phyloP scores from a whole-genome alignment of 2,329 filamentous ascomycete species.

The Coleophoma crateriformis region DNA sequence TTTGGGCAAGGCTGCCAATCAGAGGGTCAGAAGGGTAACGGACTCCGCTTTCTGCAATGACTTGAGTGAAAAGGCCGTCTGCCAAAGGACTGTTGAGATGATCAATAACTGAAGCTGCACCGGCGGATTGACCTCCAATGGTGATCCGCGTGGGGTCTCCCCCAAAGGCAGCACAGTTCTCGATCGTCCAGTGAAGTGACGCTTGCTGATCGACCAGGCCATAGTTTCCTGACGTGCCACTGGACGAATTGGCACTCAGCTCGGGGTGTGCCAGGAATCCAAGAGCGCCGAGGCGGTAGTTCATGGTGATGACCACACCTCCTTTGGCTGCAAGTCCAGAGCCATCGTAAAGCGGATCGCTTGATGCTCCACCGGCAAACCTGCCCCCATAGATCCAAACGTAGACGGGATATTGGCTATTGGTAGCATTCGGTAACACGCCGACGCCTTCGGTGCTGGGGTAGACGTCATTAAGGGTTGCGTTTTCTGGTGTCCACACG shows the following conservation, averaged over 20 bases:
- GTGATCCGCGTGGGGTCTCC: constrained; percentile 62
- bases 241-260: constrained; percentile 6
- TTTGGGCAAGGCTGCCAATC: constrained; percentile 21
- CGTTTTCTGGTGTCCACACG: constrained; percentile 19
- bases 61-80: constrained; percentile 18
- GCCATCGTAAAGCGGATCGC: constrained; percentile 34
- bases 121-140: constrained; percentile 61
- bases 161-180: constrained; percentile 56
- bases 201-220: constrained; percentile 61
- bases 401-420: constrained; percentile 30
- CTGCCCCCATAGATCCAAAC: constrained; percentile 38
- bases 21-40: constrained; percentile 23
- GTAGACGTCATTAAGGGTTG: constrained; percentile 4
- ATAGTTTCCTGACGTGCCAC: constrained; percentile 49
- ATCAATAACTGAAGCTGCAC: constrained; percentile 26
- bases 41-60: constrained; percentile 28
- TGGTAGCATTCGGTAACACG: constrained; percentile 7
- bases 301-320: constrained; percentile 36
- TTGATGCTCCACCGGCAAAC: constrained; percentile 30
- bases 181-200: constrained; percentile 37
- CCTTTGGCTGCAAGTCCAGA: constrained; percentile 35
- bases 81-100: constrained; percentile 22
- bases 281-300: constrained; percentile 34
- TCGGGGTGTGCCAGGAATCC: constrained; percentile 26
- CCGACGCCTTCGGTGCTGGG: constrained; percentile 13